Evolutionary conservation across 2,329 filamentous ascomycete genomes (phyloP).

Genomic region (Domatiomyces globalis): DNA sequence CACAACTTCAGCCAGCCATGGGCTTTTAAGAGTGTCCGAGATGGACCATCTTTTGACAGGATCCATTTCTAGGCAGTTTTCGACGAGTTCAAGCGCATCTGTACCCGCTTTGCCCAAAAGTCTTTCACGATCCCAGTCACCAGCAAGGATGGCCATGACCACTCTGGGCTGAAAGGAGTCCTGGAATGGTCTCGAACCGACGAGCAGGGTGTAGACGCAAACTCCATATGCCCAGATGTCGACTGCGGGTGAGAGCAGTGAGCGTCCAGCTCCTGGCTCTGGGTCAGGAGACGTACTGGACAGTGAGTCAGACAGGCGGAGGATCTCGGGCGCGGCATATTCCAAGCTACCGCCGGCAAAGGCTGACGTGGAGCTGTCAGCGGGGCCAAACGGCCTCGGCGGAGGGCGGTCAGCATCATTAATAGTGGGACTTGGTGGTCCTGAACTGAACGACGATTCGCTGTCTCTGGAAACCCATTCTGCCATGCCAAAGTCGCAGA

Average conservation of each 20-base stretch:
- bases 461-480: conserved; percentile 49
- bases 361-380: conserved; percentile 39
- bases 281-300: background rate
- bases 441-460: conserved; percentile 30
- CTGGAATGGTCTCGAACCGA: conserved; percentile 48
- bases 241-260: conserved; percentile 37
- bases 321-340: conserved; percentile 37
- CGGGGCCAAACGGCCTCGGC: conserved; percentile 38
- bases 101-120: conserved; percentile 19
- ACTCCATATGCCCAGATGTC: conserved; percentile 57
- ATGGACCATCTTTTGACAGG: conserved; percentile 43
- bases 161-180: conserved; percentile 46
- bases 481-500: conserved; percentile 57
- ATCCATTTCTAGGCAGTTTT: conserved; percentile 46
- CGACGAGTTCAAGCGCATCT: conserved; percentile 41
- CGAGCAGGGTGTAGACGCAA: conserved; percentile 46
- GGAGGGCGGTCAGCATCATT: conserved; percentile 34
- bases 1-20: conserved; percentile 37
- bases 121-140: conserved; percentile 39
- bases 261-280: conserved; percentile 1
- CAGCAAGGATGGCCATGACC: conserved; percentile 44
- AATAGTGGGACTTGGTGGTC: conserved; percentile 36
- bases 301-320: conserved; percentile 20
- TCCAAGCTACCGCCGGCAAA: conserved; percentile 45
- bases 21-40: conserved; percentile 38